A percentile compares a stretch with the other conserved stretches of the same genome.
Conservation (phyloP, 257 asterid species). For the Solanum tarapatanum region DNA sequence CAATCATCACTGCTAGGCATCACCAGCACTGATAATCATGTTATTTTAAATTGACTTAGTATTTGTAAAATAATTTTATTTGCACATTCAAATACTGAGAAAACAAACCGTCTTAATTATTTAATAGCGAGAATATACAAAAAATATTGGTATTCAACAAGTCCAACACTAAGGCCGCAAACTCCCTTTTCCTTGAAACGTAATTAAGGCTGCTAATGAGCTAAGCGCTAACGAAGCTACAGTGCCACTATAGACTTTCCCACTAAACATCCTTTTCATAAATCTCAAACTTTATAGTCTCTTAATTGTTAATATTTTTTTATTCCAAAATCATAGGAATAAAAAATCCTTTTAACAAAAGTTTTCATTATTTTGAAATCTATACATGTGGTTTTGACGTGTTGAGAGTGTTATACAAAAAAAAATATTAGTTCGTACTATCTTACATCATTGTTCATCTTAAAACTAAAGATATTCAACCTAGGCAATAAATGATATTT, state of each 20-base stretch:
- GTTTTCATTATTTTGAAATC: not conserved
- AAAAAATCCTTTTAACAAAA: not conserved
- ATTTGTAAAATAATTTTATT: no score
- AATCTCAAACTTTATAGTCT: not conserved
- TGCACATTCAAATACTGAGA: no score
- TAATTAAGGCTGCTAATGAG: not conserved
- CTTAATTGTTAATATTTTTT: not conserved
- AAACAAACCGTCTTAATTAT: no score
- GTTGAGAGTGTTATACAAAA: not conserved
- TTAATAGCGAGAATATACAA: no score
- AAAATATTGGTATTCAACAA: not conserved
- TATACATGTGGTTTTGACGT: not conserved
- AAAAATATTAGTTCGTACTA: not conserved
- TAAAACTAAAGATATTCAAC: not conserved
- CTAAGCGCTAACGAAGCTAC: not conserved
- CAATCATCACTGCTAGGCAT: not conserved
- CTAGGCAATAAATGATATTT: not conserved
- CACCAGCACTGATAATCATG: no score
- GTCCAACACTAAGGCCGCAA: not conserved
- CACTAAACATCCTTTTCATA: not conserved
- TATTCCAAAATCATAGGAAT: not conserved
- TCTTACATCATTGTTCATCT: not conserved
- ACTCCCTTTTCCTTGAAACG: not conserved
- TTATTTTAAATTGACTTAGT: no score
- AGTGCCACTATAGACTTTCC: not conserved